Evolutionary conservation across 768 basidiomycete genomes (phyloP).

Genomic region (Tephrocybe sp.): DNA sequence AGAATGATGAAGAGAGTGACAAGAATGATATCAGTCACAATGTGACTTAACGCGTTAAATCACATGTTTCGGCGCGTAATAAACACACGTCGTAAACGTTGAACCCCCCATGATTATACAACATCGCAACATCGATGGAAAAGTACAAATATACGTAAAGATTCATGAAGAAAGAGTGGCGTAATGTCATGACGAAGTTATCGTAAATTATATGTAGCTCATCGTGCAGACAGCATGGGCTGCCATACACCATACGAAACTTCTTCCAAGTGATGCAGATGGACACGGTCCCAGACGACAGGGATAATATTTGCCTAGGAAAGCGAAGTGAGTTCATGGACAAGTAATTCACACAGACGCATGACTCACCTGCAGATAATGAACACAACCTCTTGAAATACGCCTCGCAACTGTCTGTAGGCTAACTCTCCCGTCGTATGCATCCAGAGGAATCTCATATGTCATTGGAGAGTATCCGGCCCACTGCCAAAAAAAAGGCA

Average conservation of each 20-base stretch:
- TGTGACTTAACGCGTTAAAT: slow-evolving; percentile 17
- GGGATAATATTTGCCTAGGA: slow-evolving; percentile 67
- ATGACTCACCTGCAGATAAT: slow-evolving; percentile 64
- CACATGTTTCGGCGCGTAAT: not conserved
- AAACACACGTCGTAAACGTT: too few species aligned
- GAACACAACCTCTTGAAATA: slow-evolving; percentile 68
- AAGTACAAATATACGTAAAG: not conserved
- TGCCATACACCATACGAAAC: slow-evolving; percentile 70
- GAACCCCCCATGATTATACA: too few species aligned
- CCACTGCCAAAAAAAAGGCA: slow-evolving; percentile 47
- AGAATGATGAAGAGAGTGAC: slow-evolving; percentile 5
- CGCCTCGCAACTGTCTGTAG: slow-evolving; percentile 68
- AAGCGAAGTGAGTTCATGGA: not conserved
- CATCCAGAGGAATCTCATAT: slow-evolving; percentile 73
- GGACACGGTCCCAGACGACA: slow-evolving; percentile 65
- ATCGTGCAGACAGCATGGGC: slow-evolving; percentile 51
- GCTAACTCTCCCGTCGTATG: slow-evolving; percentile 63
- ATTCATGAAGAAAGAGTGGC: not conserved
- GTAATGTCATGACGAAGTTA: not conserved
- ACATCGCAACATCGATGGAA: too few species aligned
- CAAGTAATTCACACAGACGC: not conserved
- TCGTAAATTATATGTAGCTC: too few species aligned
- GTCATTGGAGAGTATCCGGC: slow-evolving; percentile 67
- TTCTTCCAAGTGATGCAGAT: slow-evolving; percentile 73
- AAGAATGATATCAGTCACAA: slow-evolving; percentile 9